These are phyloP conservation scores for Skeletonema tropicum DNA, from an alignment of 108 stramenopile genomes.

Conservation along the genomic window DNA sequence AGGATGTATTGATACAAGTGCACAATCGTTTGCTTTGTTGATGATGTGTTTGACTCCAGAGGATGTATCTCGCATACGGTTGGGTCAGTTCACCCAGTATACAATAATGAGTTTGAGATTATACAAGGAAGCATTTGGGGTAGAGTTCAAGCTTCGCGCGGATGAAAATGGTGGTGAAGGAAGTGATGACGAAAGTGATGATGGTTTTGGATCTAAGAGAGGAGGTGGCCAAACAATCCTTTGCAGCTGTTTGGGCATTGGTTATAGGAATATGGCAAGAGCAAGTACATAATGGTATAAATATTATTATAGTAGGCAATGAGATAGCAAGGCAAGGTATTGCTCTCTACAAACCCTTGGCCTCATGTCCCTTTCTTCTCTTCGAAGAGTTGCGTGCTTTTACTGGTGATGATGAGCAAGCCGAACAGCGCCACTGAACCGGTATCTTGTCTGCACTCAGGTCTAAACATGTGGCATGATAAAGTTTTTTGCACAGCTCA, in stretches of 20 bases:
- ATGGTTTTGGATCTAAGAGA: slow-evolving; percentile 11
- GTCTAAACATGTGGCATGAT: neutral
- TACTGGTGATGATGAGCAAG: neutral
- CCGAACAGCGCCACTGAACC: neutral
- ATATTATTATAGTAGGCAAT: neutral
- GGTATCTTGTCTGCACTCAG: neutral
- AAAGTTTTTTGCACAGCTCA: neutral
- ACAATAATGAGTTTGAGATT: slow-evolving; percentile 82
- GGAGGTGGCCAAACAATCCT: slow-evolving; percentile 53
- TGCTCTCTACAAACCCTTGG: neutral
- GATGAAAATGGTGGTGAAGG: slow-evolving; percentile 41
- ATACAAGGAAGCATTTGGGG: slow-evolving; percentile 81
- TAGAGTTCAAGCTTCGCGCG: slow-evolving; percentile 84
- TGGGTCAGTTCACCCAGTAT: slow-evolving; percentile 80
- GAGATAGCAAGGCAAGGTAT: neutral
- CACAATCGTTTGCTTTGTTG: slow-evolving; percentile 86
- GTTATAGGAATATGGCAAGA: slow-evolving; percentile 87
- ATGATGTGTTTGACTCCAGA: slow-evolving; percentile 97
- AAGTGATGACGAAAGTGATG: slow-evolving; percentile 28
- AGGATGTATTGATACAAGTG: slow-evolving; percentile 92
- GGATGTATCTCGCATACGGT: slow-evolving; percentile 90
- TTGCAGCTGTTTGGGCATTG: slow-evolving; percentile 87
- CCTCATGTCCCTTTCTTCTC: neutral
- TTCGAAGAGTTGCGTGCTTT: neutral
- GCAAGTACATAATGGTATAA: slow-evolving; percentile 66